Conservation (phyloP, 2,329 filamentous ascomycete genomes). For the Sordariomycetes sp. region DNA sequence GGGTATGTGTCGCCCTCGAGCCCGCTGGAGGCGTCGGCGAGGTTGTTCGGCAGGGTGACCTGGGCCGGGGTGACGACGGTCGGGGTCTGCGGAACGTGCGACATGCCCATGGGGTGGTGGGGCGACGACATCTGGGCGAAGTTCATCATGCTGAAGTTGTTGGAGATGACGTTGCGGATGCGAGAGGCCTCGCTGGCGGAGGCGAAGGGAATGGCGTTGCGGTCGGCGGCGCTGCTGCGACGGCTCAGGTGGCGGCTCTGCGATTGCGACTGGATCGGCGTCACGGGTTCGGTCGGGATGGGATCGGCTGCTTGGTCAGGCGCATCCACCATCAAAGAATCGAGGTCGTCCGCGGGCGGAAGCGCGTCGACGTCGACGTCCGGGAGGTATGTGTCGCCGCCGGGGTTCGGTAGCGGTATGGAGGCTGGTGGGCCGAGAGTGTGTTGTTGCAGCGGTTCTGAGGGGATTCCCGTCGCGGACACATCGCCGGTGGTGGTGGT, state of each 20-base stretch:
- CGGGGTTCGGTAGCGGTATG: background rate
- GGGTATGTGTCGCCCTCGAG: constrained; percentile 18
- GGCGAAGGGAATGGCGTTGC: constrained; percentile 16
- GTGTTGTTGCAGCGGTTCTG: background rate
- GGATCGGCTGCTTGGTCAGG: constrained; percentile 1
- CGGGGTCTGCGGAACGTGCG: constrained; percentile 18
- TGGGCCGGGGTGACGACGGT: constrained; percentile 32
- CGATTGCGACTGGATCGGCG: constrained; percentile 2
- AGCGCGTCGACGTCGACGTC: background rate
- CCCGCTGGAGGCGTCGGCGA: constrained; percentile 17
- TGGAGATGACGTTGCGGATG: constrained; percentile 22
- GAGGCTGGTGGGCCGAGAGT: background rate
- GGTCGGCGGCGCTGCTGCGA: constrained; percentile 10
- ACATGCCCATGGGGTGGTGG: constrained; percentile 18
- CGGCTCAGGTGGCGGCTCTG: constrained; percentile 3
- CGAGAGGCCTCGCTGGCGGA: constrained; percentile 21
- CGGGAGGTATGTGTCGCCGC: background rate
- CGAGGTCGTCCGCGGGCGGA: background rate
- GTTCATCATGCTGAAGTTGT: constrained; percentile 34
- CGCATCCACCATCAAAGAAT: constrained; percentile 8
- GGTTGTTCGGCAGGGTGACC: constrained; percentile 27
- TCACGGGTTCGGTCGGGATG: constrained; percentile 4
- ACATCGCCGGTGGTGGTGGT: constrained; percentile 7
- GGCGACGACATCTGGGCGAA: constrained; percentile 26
- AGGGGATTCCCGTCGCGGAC: constrained; percentile 6